These are phyloP conservation scores for Flaveria trinervia DNA, from an alignment of 129 eudicot species.

Conservation along the genomic window DNA sequence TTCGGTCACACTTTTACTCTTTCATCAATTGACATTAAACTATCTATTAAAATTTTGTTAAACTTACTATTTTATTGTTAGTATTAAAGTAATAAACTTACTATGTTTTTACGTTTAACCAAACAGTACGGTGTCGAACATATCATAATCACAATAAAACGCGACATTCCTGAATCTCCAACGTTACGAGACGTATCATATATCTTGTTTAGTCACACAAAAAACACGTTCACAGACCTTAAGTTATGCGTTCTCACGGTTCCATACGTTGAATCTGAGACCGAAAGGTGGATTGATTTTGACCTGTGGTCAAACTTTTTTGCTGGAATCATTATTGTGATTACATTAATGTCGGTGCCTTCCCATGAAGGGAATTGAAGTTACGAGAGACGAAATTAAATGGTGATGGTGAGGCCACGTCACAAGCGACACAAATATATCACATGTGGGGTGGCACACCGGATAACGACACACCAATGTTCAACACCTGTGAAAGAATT, in stretches of 20 bases:
- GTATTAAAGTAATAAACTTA: too few relatives aligned
- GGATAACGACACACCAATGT: constrained; percentile 39
- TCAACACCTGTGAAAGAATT: constrained; percentile 23
- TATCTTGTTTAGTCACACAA: not conserved
- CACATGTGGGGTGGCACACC: constrained; percentile 50
- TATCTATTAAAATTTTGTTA: too few relatives aligned
- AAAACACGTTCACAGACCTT: not conserved
- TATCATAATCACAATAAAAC: too few relatives aligned
- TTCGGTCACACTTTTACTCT: too few relatives aligned
- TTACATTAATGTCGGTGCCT: constrained; percentile 19
- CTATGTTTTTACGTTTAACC: too few relatives aligned
- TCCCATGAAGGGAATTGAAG: not conserved
- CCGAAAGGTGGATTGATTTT: constrained; percentile 19
- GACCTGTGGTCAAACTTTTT: constrained; percentile 31
- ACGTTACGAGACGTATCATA: too few relatives aligned
- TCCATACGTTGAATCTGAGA: constrained; percentile 15
- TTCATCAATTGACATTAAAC: too few relatives aligned
- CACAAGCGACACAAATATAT: constrained; percentile 4
- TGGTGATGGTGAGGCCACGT: constrained; percentile 31
- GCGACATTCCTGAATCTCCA: too few relatives aligned
- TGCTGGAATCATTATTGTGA: constrained; percentile 10
- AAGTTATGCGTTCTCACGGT: not conserved
- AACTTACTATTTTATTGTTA: too few relatives aligned
- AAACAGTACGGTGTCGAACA: too few relatives aligned
- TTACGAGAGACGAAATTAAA: constrained; percentile 1